Evolutionary conservation across 768 basidiomycete species (phyloP), one percentile per base, ranked within the genome.

Genomic region (Phaeotremella skinneri): DNA sequence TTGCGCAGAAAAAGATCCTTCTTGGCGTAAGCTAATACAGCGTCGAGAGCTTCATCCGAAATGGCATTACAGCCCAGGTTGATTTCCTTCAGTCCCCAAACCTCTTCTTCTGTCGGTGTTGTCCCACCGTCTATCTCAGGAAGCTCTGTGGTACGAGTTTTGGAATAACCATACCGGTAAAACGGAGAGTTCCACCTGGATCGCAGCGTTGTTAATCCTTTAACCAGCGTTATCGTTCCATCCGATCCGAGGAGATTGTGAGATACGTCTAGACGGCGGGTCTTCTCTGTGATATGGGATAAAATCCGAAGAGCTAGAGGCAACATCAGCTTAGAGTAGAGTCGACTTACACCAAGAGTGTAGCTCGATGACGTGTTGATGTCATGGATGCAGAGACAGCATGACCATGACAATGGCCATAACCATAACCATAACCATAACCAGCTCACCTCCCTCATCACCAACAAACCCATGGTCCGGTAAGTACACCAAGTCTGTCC

Each of bases 401-500:
- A n/a, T n/a, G n/a, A n/a, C 23, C 11, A 23, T 45, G 20, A 6
- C 13, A 23, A 45, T 13, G 43, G 43, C n/a, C n/a, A n/a, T n/a
- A n/a, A n/a, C n/a, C n/a, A n/a, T n/a, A n/a, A n/a, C n/a, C n/a
- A n/a, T n/a, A n/a, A n/a, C n/a, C n/a, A 9, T 14, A 25, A 21
- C 20, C 13, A 14, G 17, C 71, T 66, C 50, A 70, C 68, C 71
- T 6, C 71, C 71, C 17, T 69, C 64, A 26, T 70, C 66, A 9
- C 68, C 71, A 4, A 63, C 67, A 29, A 68, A 73, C 9, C 71
- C 71, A 26, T 73, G 68, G 52, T 73, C 71, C 2, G 67, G 66
- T 20, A 70, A 59, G 48, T 65, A 73, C 39, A 70, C 56, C 31
- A 73, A 49, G 49, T 73, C 71, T 2, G 64, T 62, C 14, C 61